Evolutionary conservation across 1,284 basidiomycete genomes (phyloP).

Genomic region (Trichosporon faecale): DNA sequence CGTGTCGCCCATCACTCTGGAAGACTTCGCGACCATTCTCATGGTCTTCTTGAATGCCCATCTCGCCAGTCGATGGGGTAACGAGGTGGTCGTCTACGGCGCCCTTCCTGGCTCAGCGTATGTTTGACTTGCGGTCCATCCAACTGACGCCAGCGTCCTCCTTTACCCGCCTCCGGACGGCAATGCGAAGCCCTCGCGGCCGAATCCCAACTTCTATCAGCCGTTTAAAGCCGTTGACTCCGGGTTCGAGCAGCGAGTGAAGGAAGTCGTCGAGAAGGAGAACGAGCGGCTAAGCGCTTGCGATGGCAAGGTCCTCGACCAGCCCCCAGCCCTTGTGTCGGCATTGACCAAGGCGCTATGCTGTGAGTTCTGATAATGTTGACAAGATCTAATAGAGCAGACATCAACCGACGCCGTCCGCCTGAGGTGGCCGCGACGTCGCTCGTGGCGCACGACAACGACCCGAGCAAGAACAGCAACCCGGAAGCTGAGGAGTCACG

Average conservation of each 20-base stretch:
- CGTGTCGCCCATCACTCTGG: constrained; percentile 59
- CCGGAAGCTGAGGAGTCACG: constrained; percentile 63
- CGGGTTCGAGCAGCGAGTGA: constrained; percentile 65
- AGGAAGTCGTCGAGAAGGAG: constrained; percentile 62
- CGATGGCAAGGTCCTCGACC: constrained; percentile 56
- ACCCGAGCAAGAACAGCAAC: constrained; percentile 22
- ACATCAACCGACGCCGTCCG: constrained; percentile 73
- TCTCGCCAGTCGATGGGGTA: constrained; percentile 84
- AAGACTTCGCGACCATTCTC: constrained; percentile 70
- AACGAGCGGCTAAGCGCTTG: constrained; percentile 58
- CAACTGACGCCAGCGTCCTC: constrained; percentile 31
- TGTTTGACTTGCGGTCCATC: constrained; percentile 13
- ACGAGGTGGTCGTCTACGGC: constrained; percentile 85
- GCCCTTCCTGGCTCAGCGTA: constrained; percentile 71
- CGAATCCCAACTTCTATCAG: constrained; percentile 68
- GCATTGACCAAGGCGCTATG: constrained; percentile 86
- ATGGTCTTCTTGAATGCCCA: constrained; percentile 91
- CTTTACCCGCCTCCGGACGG: constrained; percentile 42
- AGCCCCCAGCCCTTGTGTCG: constrained; percentile 70
- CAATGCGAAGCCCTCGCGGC: constrained; percentile 55
- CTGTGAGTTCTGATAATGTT: constrained; percentile 58
- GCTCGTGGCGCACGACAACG: constrained; percentile 19
- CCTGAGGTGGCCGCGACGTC: constrained; percentile 41
- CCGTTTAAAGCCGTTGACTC: constrained; percentile 64
- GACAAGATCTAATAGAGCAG: constrained; percentile 53